phyloP scores from a whole-genome alignment of 768 basidiomycete species.

The Pleurotus cornucopiae region DNA sequence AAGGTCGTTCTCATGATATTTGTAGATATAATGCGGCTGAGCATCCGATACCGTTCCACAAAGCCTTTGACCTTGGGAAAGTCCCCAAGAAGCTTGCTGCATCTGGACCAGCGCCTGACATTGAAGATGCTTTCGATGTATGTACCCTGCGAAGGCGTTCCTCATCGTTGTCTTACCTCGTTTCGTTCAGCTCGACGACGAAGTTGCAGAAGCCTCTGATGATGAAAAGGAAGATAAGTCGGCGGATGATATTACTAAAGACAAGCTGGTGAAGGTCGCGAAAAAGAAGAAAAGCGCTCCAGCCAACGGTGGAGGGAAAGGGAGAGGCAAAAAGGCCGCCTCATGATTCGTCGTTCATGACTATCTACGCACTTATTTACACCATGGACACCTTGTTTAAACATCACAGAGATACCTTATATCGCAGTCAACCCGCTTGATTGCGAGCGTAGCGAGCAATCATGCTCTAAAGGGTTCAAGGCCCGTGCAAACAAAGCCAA shows the following conservation, averaged over 20 bases:
- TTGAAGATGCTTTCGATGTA: conserved; percentile 91
- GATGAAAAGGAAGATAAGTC: conserved; percentile 36
- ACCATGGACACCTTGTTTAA: no score
- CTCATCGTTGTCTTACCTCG: conserved; percentile 2
- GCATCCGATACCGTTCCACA: conserved; percentile 95
- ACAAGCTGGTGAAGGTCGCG: conserved; percentile 33
- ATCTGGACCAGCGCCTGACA: conserved; percentile 71
- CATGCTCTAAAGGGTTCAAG: no score
- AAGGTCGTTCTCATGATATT: no score
- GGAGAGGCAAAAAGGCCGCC: neutral
- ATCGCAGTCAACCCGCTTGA: no score
- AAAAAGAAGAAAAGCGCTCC: conserved; percentile 26
- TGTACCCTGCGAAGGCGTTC: neutral
- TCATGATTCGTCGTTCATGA: no score
- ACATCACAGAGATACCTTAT: no score
- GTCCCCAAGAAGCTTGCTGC: conserved; percentile 73
- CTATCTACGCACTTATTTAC: no score
- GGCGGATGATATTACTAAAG: conserved; percentile 25
- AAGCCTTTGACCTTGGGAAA: conserved; percentile 77
- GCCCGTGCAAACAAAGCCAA: no score
- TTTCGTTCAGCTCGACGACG: conserved; percentile 33
- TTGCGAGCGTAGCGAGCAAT: no score
- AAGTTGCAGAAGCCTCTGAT: conserved; percentile 44
- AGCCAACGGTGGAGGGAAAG: neutral
- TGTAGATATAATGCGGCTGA: conserved; percentile 81